These are phyloP conservation scores for Erodium texanum DNA, from an alignment of 441 rosid species.

Conservation along the genomic window DNA sequence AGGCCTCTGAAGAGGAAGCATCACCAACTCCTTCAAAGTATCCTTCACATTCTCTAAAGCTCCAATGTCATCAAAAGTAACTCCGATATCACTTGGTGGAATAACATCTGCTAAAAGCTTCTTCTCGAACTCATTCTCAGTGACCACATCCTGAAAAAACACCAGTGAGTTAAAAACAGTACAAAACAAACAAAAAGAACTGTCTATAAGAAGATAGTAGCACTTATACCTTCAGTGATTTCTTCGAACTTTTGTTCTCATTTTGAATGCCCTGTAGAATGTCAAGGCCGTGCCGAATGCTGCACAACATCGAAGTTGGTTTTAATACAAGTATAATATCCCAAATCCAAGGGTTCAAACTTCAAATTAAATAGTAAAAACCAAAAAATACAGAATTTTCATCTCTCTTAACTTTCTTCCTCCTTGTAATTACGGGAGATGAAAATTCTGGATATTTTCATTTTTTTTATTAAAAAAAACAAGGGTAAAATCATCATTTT, in stretches of 20 bases:
- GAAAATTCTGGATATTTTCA: no score
- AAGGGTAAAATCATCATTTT: no score
- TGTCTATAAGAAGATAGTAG: not conserved
- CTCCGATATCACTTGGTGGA: constrained; percentile 93
- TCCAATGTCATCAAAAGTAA: constrained; percentile 92
- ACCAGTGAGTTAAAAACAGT: constrained; percentile 3
- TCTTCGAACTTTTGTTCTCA: constrained; percentile 80
- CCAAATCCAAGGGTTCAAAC: not conserved
- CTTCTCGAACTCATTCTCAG: constrained; percentile 98
- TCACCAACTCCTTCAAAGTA: constrained; percentile 93
- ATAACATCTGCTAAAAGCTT: constrained; percentile 90
- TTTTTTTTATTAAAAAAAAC: no score
- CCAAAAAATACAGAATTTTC: no score
- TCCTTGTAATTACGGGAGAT: no score
- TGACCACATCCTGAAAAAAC: constrained; percentile 73
- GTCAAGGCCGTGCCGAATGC: constrained; percentile 67
- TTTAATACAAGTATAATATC: not conserved
- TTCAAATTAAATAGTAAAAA: no score
- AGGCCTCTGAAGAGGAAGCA: constrained; percentile 99
- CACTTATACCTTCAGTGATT: constrained; percentile 72
- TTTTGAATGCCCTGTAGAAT: constrained; percentile 69
- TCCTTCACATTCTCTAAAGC: constrained; percentile 97
- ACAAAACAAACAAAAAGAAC: not conserved
- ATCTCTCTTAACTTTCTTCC: no score
- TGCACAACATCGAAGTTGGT: constrained; percentile 26